Evolutionary conservation across 208 protist species (phyloP).

Genomic region (Leishmania major): DNA sequence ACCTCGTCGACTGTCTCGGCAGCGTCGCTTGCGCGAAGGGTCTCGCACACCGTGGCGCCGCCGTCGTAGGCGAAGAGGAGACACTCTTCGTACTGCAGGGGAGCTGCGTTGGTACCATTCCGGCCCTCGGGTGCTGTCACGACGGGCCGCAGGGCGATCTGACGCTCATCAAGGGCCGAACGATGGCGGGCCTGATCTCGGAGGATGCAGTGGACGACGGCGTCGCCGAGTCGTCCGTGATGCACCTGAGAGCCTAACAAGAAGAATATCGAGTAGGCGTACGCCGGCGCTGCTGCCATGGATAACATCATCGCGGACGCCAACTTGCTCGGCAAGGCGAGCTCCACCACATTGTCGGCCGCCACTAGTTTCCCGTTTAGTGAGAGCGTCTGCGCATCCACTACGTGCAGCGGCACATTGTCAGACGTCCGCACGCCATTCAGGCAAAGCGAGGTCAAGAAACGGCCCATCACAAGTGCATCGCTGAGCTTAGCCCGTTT

Average conservation of each 20-base stretch:
- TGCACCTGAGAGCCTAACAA: constrained; percentile 35
- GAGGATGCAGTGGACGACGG: constrained; percentile 27
- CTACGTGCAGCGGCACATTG: constrained; percentile 19
- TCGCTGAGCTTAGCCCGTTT: background rate
- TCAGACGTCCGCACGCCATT: constrained; percentile 33
- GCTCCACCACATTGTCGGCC: constrained; percentile 44
- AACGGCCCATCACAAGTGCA: constrained; percentile 36
- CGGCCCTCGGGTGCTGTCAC: background rate
- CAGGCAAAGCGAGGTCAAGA: constrained; percentile 52
- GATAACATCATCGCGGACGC: constrained; percentile 32
- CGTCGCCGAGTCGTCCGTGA: constrained; percentile 29
- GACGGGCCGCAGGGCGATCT: constrained; percentile 10
- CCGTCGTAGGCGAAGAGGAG: constrained; percentile 64
- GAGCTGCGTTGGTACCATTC: background rate
- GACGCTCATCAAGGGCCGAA: constrained; percentile 18
- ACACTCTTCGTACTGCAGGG: constrained; percentile 50
- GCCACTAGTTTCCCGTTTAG: constrained; percentile 21
- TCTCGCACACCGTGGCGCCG: constrained; percentile 38
- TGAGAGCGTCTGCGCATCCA: constrained; percentile 27
- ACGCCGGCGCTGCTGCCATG: constrained; percentile 34
- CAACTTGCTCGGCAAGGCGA: constrained; percentile 51
- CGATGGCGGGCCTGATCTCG: constrained; percentile 23
- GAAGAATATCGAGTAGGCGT: constrained; percentile 43
- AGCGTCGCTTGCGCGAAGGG: constrained; percentile 23
- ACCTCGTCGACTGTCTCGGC: constrained; percentile 28